phyloP scores from a whole-genome alignment of 768 basidiomycete genomes.

The Lentinula boryana region DNA sequence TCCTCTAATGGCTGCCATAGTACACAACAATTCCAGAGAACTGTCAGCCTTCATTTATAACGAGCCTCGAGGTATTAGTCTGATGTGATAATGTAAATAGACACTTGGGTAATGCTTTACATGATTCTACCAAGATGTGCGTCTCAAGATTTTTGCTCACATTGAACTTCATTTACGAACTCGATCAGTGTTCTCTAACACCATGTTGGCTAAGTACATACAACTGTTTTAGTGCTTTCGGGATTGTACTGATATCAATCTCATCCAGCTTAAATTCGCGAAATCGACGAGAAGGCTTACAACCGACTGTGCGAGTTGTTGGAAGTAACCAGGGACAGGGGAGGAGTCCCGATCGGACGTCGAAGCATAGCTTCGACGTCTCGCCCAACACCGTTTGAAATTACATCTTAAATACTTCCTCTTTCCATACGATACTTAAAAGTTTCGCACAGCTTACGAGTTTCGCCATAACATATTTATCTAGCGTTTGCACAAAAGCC shows the following conservation, averaged over 20 bases:
- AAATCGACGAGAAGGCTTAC: neutral
- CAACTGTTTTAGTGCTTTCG: neutral
- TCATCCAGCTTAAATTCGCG: neutral
- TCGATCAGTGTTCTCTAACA: neutral
- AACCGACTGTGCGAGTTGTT: neutral
- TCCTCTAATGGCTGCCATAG: neutral
- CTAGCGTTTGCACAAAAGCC: no score
- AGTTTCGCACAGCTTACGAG: no score
- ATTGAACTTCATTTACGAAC: neutral
- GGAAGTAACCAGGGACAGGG: no score
- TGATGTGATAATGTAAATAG: neutral
- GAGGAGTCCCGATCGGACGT: no score
- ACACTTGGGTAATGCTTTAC: neutral
- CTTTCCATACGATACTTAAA: no score
- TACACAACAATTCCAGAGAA: neutral
- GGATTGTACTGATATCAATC: neutral
- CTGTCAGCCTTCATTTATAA: neutral
- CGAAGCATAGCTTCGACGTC: no score
- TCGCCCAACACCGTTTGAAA: no score
- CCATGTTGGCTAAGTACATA: neutral
- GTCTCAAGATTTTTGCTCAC: neutral
- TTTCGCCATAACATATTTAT: no score
- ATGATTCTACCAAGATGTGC: neutral
- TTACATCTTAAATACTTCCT: no score
- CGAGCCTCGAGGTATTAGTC: neutral